Conservation (phyloP, 139 green algal genomes). For the Chlorella ohadii region DNA sequence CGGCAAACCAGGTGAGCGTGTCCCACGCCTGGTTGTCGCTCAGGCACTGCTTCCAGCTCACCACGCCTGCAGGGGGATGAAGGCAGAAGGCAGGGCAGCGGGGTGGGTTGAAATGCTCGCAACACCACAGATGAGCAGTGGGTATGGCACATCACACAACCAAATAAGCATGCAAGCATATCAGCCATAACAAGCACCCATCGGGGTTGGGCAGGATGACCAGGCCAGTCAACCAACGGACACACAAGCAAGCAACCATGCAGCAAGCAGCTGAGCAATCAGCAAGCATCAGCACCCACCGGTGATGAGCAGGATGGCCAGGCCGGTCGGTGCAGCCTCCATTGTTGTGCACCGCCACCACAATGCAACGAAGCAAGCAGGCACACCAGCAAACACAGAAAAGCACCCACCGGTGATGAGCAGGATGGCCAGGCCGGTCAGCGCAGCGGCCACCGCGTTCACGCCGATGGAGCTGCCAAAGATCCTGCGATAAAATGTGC, state of each 20-base stretch:
- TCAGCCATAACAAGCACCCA: no score
- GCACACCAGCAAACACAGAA: no score
- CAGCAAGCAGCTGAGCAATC: no score
- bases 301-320: conserved; percentile 95
- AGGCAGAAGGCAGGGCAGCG: neutral
- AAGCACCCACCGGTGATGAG: conserved; percentile 87
- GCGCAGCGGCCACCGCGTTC: conserved; percentile 94
- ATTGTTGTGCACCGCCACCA: conserved; percentile 79
- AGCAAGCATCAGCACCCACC: no score
- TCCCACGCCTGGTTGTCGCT: conserved; percentile 90
- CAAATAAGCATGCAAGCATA: neutral
- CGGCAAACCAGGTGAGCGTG: conserved; percentile 99
- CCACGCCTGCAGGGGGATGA: conserved; percentile 25
- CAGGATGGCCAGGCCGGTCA: conserved; percentile 94
- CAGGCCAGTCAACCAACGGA: conserved; percentile 78
- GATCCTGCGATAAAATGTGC: no score
- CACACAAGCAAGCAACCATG: no score
- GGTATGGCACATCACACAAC: no score
- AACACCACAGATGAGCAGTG: no score
- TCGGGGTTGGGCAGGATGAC: conserved; percentile 94
- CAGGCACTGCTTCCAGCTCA: conserved; percentile 87
- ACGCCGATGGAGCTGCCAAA: conserved; percentile 89
- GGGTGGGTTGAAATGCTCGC: no score
- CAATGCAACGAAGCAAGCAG: no score
- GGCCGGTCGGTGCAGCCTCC: conserved; percentile 90